Evolutionary conservation across 176 grass and related monocot species (phyloP).

Genomic region (Musa acuminata): DNA sequence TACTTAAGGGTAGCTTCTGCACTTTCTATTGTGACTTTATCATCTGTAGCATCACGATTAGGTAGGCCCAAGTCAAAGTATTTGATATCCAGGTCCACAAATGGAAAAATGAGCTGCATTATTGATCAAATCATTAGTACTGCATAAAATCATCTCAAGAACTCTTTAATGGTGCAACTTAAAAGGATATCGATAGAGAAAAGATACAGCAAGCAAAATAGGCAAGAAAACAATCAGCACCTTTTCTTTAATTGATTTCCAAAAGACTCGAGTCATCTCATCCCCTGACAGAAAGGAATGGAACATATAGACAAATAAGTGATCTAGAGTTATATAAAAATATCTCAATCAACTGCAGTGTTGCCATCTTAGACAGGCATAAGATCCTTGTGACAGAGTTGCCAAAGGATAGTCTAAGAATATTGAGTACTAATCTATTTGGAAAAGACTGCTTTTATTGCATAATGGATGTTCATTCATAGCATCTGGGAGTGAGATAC

Average conservation of each 20-base stretch:
- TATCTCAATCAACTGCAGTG: no score
- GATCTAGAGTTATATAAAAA: no score
- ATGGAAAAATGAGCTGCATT: constrained; percentile 85
- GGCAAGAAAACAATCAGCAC: constrained; percentile 19
- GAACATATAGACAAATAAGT: neutral
- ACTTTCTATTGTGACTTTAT: constrained; percentile 65
- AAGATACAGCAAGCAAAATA: neutral
- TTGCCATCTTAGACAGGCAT: no score
- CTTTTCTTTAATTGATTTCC: constrained; percentile 95
- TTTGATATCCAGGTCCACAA: constrained; percentile 87
- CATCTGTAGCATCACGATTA: constrained; percentile 60
- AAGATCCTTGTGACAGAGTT: no score
- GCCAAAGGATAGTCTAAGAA: no score
- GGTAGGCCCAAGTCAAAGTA: constrained; percentile 86
- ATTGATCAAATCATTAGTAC: constrained; percentile 6
- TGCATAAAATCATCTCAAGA: neutral
- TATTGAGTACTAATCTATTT: no score
- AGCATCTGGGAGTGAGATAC: no score
- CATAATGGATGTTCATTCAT: no score
- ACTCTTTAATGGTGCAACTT: neutral
- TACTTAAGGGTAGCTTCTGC: constrained; percentile 77
- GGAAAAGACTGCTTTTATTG: no score
- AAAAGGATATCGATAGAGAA: neutral
- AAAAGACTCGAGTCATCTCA: constrained; percentile 84
- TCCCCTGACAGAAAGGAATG: constrained; percentile 35